Conservation (phyloP, 139 green algal genomes). For the Yamagishiella unicocca region DNA sequence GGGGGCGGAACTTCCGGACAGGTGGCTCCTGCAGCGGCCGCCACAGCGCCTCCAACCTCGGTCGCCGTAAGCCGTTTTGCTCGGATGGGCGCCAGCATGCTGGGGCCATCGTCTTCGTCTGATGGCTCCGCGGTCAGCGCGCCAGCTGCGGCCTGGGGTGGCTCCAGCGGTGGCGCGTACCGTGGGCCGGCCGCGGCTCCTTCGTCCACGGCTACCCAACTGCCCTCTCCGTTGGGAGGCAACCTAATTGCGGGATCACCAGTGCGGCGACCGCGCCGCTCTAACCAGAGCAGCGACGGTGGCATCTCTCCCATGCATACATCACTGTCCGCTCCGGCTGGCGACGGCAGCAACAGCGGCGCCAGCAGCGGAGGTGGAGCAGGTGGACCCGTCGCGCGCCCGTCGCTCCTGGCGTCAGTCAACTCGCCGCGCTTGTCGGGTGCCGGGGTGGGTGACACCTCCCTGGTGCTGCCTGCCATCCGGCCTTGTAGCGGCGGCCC, state of each 20-base stretch:
- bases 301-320: neutral
- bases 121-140: neutral
- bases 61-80: slow-evolving; percentile 18
- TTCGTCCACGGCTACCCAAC: no score
- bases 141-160: neutral
- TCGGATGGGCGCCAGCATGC: slow-evolving; percentile 1
- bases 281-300: neutral
- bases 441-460: neutral
- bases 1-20: neutral
- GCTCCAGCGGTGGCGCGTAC: no score
- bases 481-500: neutral
- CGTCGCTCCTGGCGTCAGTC: neutral
- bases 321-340: neutral
- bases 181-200: neutral
- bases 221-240: no score
- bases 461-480: neutral
- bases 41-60: neutral
- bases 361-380: neutral
- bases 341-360: neutral
- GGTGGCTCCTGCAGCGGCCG: neutral
- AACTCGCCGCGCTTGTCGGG: neutral
- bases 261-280: neutral
- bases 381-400: neutral
- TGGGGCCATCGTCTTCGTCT: neutral
- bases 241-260: neutral